Evolutionary conservation across 2,329 filamentous ascomycete species (phyloP), one percentile per base, ranked within the genome.

Genomic region (Xylaria multiplex): DNA sequence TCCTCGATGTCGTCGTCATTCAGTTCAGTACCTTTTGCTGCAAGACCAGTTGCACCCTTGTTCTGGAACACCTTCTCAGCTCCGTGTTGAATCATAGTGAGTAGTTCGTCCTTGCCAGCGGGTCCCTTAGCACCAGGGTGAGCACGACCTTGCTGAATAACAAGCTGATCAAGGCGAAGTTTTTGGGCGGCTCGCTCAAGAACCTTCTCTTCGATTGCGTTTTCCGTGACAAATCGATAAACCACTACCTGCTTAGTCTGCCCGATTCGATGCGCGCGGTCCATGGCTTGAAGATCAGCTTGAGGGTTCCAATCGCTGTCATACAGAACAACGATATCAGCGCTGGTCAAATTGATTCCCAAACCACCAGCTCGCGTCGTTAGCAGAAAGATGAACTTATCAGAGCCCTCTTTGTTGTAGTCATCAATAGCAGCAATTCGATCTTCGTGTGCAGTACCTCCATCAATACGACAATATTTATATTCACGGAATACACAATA

Each of bases 291-390:
- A 66, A 99, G 82, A 88, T 99, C 96, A 19, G 96, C 96, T 80
- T 99, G 96, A 9, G 96, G 96, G 75, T 97, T 98, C 96, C 96
- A 99, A 77, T 99, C 96, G 74, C 94, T 97, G 79, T 99, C 96
- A 76, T 96, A 99, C 6, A 99, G 87, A 35, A 99, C 88, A 65
- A 99, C 96, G 75, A 98, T 97, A 74, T 99, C 96, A 62, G 96
- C 96, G 67, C 87, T 91, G 0, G 96, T 99, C 76, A 99, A 82
- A 77, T 99, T 99, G 84, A 99, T 99, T 75, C 96, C 96, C 61
- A 99, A 82, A 74, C 96, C 96, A 84, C 96, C 96, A 64, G 96
- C 96, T 80, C 96, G 90, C 45, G 96, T 99, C 0, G 96, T 99
- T 52, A 99, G 85, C 68, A 99, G 83, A 80, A 99, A 99, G 65